These are phyloP conservation scores for Penicillium brasilianum DNA, from an alignment of 2,329 filamentous ascomycete species.

Conservation along the genomic window DNA sequence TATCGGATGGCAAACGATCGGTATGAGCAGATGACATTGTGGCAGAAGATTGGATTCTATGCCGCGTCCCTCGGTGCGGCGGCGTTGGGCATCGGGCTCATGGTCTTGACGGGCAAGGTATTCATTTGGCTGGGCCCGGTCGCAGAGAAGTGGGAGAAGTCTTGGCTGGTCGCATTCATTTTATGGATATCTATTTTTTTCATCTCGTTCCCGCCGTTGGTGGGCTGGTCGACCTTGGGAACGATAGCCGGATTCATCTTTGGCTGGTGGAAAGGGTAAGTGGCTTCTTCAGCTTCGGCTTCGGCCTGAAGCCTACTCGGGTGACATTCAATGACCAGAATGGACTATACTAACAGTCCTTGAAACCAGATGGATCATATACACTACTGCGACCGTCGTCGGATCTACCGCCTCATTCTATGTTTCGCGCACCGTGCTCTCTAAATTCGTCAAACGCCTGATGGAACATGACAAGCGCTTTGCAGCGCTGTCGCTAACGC, in stretches of 20 bases:
- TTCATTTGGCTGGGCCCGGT: slow-evolving; percentile 75
- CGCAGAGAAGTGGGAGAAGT: slow-evolving; percentile 75
- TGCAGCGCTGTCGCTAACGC: slow-evolving; percentile 81
- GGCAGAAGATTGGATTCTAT: slow-evolving; percentile 66
- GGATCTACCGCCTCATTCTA: slow-evolving; percentile 82
- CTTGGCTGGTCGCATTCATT: slow-evolving; percentile 73
- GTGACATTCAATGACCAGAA: neutral
- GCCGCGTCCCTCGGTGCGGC: slow-evolving; percentile 57
- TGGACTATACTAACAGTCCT: slow-evolving; percentile 18
- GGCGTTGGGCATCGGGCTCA: slow-evolving; percentile 67
- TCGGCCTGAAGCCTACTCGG: neutral
- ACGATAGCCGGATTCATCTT: slow-evolving; percentile 74
- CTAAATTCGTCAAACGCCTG: slow-evolving; percentile 76
- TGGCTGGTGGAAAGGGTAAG: slow-evolving; percentile 72
- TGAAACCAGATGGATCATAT: slow-evolving; percentile 76
- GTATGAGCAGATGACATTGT: slow-evolving; percentile 50
- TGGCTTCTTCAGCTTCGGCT: neutral
- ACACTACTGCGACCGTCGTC: slow-evolving; percentile 75
- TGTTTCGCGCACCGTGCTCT: slow-evolving; percentile 77
- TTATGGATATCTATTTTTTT: slow-evolving; percentile 76
- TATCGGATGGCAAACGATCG: slow-evolving; percentile 40
- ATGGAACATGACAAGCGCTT: slow-evolving; percentile 86
- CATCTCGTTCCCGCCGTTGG: slow-evolving; percentile 82
- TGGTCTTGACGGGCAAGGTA: slow-evolving; percentile 79
- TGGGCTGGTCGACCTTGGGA: slow-evolving; percentile 81